Percentiles rank a stretch among this genome's conserved stretches.
These are phyloP conservation scores for Desmodesmus armatus DNA, from an alignment of 139 green algal species.

Conservation along the genomic window DNA sequence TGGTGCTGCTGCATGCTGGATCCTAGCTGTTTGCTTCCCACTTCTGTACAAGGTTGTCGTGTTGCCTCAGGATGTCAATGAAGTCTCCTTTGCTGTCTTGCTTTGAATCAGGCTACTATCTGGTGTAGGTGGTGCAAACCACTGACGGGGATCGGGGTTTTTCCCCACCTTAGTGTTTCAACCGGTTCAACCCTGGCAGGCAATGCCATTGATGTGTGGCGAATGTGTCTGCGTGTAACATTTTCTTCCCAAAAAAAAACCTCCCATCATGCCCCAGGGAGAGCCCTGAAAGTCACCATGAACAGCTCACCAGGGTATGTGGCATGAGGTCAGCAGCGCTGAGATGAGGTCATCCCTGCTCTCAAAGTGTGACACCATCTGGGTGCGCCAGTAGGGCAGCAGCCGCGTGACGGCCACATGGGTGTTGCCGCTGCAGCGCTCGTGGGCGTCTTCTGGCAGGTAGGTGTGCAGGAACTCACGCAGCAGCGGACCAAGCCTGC, in stretches of 20 bases:
- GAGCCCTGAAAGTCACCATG: not conserved
- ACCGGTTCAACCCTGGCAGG: too few species aligned
- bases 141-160: too few species aligned
- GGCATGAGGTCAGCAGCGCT: conserved; percentile 82
- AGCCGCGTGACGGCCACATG: conserved; percentile 55
- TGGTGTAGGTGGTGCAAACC: too few species aligned
- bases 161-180: too few species aligned
- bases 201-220: too few species aligned
- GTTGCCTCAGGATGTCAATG: too few species aligned
- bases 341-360: conserved; percentile 81
- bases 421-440: conserved; percentile 56
- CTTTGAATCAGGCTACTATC: too few species aligned
- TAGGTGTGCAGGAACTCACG: conserved; percentile 57
- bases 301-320: conserved; percentile 78
- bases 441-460: conserved; percentile 58
- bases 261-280: not conserved
- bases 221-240: too few species aligned
- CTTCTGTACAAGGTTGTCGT: too few species aligned
- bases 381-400: conserved; percentile 51
- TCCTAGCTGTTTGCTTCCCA: too few species aligned
- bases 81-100: too few species aligned
- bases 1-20: too few species aligned
- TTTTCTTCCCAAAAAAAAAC: not conserved
- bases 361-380: conserved; percentile 70
- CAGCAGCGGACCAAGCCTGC: conserved; percentile 49